phyloP scores from a whole-genome alignment of 768 basidiomycete genomes.

The Pleurotus platypus region DNA sequence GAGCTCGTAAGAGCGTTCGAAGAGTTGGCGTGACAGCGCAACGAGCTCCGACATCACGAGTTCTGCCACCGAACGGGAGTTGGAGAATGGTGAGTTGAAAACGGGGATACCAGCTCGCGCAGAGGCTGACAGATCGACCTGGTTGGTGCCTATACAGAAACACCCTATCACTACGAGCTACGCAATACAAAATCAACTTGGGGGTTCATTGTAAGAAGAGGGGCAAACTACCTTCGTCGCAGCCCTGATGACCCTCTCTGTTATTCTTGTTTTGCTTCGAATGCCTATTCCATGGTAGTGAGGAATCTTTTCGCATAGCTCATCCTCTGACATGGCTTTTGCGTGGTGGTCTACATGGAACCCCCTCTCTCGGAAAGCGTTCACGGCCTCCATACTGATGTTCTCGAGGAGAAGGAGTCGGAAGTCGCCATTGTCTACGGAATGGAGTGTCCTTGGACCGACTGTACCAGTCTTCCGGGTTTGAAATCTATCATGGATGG shows the following conservation, averaged over 20 bases:
- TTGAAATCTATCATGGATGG: constrained; percentile 43
- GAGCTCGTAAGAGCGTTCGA: constrained; percentile 86
- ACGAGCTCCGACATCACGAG: constrained; percentile 94
- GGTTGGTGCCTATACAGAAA: constrained; percentile 99
- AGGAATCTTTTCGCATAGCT: constrained; percentile 81
- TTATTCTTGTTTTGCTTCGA: constrained; percentile 96
- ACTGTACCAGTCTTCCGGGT: constrained; percentile 32
- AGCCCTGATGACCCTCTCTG: constrained; percentile 81
- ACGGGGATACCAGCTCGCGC: constrained; percentile 90
- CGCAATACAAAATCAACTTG: neutral
- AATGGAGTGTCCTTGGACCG: constrained; percentile 72
- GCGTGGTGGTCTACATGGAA: constrained; percentile 89
- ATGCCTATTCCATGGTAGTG: constrained; percentile 94
- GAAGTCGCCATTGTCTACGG: constrained; percentile 77
- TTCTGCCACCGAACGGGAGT: constrained; percentile 98
- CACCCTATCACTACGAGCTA: constrained; percentile 96
- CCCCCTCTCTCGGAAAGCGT: constrained; percentile 73
- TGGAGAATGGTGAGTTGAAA: constrained; percentile 99
- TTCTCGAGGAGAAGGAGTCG: constrained; percentile 90
- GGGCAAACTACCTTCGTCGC: constrained; percentile 65
- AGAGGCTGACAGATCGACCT: constrained; percentile 86
- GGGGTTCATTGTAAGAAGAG: neutral
- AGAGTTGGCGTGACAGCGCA: constrained; percentile 90
- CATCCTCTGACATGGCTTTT: constrained; percentile 88
- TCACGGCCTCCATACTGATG: constrained; percentile 88